Base-by-base conservation (phyloP, 768 basidiomycete species). In the Psilocybe sp. region DNA sequence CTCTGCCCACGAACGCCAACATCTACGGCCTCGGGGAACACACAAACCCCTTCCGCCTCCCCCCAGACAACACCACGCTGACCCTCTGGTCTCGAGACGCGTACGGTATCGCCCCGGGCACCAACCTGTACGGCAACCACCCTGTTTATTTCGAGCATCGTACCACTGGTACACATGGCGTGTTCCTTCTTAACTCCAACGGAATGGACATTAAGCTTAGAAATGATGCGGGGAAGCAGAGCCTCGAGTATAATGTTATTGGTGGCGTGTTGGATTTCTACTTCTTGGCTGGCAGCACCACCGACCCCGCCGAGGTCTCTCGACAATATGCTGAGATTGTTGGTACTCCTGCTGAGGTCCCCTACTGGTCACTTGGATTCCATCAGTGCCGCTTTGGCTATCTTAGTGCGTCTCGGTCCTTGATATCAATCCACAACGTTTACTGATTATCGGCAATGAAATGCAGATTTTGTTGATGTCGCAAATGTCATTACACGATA, bases 1-100 rank as follows among this genome's bases (percentile, higher is more conserved):
- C 60, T 40, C 64, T 91, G 0, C 83, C 86, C 0, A 46, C 63
- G 3, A 64, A 77, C 37, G 78, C 88, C 20, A 89, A 89, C 64
- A 77, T 90, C 47, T 89, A 88, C 60, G 89, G 89, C 2, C 73
- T 90, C 9, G 88, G 89, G n/a, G 86, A 87, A 56, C 83, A 86
- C 61, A 80, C 81, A 4, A 76, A 86, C 51, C 58, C 77, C 0
- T 87, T 88, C 76, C 80, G 77, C 14, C 77, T 88, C 20, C 63
- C 73, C 8, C 66, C 72, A 0, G 64, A 70, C 49, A 76, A 78
- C 53, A 74, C 72, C 14, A 76, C 74, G 0, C 62, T 75, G 12
- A 79, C 78, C 1, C 52, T 87, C 10, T 88, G 86, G 85, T 79
- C 79, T 19, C 77, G 85, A 46, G 85, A 88, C 58, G 76, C 85